A percentile compares a stretch with the other conserved stretches of the same genome.
These are phyloP conservation scores for Podaxis mareebaensis DNA, from an alignment of 768 basidiomycete genomes.

Conservation along the genomic window DNA sequence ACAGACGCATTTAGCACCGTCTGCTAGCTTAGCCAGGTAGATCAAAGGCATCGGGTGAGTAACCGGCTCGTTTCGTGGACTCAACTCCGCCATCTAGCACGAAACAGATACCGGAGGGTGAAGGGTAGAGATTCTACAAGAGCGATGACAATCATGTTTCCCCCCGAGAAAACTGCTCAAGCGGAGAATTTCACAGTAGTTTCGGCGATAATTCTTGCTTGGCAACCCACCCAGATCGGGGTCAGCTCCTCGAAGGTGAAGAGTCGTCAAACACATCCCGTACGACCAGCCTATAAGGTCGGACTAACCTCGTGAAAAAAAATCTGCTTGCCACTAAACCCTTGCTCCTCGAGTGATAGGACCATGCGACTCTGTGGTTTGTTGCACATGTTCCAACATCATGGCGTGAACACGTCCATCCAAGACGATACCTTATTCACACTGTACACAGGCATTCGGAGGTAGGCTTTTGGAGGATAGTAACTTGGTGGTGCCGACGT, in stretches of 20 bases:
- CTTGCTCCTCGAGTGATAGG: neutral
- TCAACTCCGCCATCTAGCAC: neutral
- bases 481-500: too few relatives aligned
- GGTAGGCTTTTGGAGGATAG: too few relatives aligned
- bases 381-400: neutral
- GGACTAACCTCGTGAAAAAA: neutral
- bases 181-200: neutral
- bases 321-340: neutral
- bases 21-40: neutral
- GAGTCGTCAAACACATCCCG: neutral
- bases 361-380: neutral
- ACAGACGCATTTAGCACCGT: neutral
- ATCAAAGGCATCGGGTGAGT: neutral
- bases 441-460: too few relatives aligned
- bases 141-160: neutral
- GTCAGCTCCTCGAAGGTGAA: neutral
- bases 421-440: too few relatives aligned
- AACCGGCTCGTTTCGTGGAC: neutral
- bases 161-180: neutral
- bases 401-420: neutral
- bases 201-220: neutral
- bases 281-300: neutral
- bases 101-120: neutral
- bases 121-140: neutral
- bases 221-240: neutral